Evolutionary conservation across 352 stramenopile species (phyloP), one percentile per base, ranked within the genome.

Genomic region (Phytopythium montanum): DNA sequence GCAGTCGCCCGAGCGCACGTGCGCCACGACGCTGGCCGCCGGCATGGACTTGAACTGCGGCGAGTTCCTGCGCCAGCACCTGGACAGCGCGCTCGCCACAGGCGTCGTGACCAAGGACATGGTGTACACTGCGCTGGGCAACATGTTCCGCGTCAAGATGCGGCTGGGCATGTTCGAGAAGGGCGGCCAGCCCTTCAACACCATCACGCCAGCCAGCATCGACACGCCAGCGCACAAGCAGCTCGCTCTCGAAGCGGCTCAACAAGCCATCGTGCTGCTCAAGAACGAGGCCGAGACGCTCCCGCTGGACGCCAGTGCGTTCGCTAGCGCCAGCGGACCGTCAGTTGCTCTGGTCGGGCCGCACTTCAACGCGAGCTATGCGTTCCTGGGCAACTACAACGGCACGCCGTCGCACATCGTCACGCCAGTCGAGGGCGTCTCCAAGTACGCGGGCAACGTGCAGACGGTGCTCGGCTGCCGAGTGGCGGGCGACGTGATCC

Each of bases 131-230:
- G 89, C 88, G 26, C 66, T 97, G 16, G 73, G 74, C 39, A 81
- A 93, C 50, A 67, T 97, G 18, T 91, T 97, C 51, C 72, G 78
- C 21, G 81, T 97, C 42, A 70, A 93, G 51, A 90, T 98, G 66
- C 76, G 87, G 0, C 75, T 98, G 1, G 92, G 94, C 5, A 79
- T 96, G 64, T 98, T 98, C 69, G 88, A 96, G 60, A 79, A 87
- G 42, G 76, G 82, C 13, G 55, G 55, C 5, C 76, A 92, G 29
- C 82, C 85, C 1, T 95, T 80, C 54, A 52, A 63, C 8, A 63
- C 85, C 33, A 82, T 91, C 50, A 75, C 75, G 3, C 39, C 76
- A 0, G 61, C 73, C 6, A 54, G 66, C 21, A 62, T 97, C 9
- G 75, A 92, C 65, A 85, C 83, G 3, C 49, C 49, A 0, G 75